phyloP scores from a whole-genome alignment of 1,284 basidiomycete species.

The Sanguinoderma infundibulare region DNA sequence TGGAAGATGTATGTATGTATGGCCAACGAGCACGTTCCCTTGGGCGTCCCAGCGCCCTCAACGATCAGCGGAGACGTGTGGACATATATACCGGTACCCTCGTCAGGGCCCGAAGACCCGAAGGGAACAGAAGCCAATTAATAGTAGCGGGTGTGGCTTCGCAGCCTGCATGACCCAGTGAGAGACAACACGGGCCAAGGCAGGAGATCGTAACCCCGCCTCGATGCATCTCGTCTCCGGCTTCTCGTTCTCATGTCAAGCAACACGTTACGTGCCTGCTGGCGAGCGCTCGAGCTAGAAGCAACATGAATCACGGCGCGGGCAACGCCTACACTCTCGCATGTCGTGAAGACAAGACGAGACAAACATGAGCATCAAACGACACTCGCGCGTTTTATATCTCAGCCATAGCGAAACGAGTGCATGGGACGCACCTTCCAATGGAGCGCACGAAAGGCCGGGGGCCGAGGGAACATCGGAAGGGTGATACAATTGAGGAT shows the following conservation, averaged over 20 bases:
- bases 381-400: no score
- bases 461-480: neutral
- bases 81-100: neutral
- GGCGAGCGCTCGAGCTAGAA: neutral
- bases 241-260: neutral
- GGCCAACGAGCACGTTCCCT: neutral
- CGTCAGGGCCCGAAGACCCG: constrained; percentile 1
- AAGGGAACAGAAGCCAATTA: neutral
- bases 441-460: neutral
- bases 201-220: constrained; percentile 1
- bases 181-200: neutral
- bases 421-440: neutral
- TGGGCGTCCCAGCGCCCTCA: neutral
- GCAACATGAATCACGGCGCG: neutral
- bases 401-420: no score
- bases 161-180: neutral
- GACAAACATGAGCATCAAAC: neutral
- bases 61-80: neutral
- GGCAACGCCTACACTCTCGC: neutral
- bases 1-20: no score
- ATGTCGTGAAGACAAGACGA: neutral
- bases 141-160: neutral
- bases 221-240: neutral
- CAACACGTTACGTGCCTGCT: no score
- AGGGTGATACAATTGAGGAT: neutral